phyloP scores from a whole-genome alignment of 257 asterid species.

The Plantago elongata region DNA sequence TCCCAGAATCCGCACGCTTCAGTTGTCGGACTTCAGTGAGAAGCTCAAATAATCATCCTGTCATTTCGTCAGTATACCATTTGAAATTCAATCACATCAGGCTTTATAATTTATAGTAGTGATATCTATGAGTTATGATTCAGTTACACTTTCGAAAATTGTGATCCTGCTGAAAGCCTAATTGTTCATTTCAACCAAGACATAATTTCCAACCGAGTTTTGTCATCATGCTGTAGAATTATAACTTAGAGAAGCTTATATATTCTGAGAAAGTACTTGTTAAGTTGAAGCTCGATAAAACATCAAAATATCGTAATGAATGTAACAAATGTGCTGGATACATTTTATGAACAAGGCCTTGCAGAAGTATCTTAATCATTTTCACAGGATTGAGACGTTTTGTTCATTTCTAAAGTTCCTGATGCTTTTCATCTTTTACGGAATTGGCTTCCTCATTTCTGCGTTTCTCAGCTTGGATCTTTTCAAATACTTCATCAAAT shows the following conservation, averaged over 20 bases:
- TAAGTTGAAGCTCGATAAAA: conserved; percentile 10
- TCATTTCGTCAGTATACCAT: background rate
- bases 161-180: background rate
- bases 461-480: conserved; percentile 37
- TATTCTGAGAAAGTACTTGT: background rate
- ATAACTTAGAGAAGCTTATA: background rate
- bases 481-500: conserved; percentile 57
- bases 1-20: conserved; percentile 45
- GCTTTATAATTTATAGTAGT: background rate
- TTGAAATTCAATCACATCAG: too few species aligned
- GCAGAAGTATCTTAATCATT: background rate
- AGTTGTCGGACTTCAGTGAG: conserved; percentile 71
- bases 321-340: conserved; percentile 1
- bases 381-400: background rate
- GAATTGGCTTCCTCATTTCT: conserved; percentile 18
- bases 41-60: conserved; percentile 60
- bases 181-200: background rate
- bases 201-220: background rate
- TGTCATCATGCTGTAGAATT: background rate
- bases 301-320: background rate
- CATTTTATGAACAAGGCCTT: background rate
- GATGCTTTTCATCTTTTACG: conserved; percentile 30
- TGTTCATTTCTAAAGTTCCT: conserved; percentile 42
- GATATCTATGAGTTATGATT: background rate
- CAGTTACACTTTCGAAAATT: background rate